These are phyloP conservation scores for Coelastrella sp. DNA, from an alignment of 139 green algal species.

Conservation along the genomic window DNA sequence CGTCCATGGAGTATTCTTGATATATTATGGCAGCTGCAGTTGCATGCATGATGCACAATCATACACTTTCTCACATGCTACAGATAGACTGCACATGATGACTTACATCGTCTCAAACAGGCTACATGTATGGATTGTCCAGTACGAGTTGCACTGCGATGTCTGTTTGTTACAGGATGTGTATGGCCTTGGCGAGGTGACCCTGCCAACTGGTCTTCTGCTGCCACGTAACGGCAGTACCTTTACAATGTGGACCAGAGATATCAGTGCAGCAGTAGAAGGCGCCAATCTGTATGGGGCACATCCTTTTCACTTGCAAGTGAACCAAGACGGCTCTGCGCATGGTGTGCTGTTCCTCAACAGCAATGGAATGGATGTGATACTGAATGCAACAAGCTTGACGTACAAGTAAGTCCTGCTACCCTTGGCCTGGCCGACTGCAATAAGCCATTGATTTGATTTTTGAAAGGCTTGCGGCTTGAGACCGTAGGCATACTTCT, in stretches of 20 bases:
- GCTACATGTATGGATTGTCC: background rate
- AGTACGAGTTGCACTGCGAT: background rate
- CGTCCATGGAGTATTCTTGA: no score
- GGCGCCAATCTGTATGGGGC: constrained; percentile 70
- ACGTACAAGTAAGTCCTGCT: constrained; percentile 29
- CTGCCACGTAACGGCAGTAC: constrained; percentile 43
- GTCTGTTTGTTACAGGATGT: constrained; percentile 31
- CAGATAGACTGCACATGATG: background rate
- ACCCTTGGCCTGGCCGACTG: background rate
- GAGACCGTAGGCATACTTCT: no score
- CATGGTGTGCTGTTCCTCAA: constrained; percentile 71
- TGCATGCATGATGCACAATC: no score
- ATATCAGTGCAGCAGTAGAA: constrained; percentile 47
- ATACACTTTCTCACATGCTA: no score
- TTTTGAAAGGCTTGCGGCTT: no score
- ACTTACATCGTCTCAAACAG: background rate
- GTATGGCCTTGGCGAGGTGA: constrained; percentile 66
- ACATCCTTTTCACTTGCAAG: constrained; percentile 66
- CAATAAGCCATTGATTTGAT: no score
- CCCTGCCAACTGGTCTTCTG: constrained; percentile 23
- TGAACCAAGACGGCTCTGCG: constrained; percentile 59
- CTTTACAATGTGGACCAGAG: constrained; percentile 61
- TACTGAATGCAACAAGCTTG: background rate
- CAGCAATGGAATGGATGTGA: constrained; percentile 46
- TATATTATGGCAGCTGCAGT: no score